phyloP scores from a whole-genome alignment of 768 basidiomycete species.

The Pleurotus tuber-regium region DNA sequence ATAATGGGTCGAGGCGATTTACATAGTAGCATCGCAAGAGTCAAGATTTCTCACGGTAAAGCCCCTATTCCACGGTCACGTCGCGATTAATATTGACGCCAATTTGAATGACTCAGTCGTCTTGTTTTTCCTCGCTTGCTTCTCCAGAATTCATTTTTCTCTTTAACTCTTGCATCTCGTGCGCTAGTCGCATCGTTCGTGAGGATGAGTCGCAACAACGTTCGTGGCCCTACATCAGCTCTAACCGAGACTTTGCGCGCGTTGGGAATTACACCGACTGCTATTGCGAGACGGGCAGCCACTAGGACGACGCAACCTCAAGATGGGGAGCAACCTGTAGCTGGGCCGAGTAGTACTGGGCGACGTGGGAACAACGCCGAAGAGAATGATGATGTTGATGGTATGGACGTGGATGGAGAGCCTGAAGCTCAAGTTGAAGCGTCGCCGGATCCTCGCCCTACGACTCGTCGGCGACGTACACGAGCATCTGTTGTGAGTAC shows the following conservation, averaged over 20 bases:
- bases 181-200: no score
- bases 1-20: no score
- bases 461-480: conserved; percentile 8
- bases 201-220: conserved; percentile 43
- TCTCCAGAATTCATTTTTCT: no score
- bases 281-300: conserved; percentile 39
- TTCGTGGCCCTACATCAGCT: conserved; percentile 81
- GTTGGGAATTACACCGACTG: conserved; percentile 46
- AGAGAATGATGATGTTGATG: conserved; percentile 14
- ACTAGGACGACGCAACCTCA: conserved; percentile 32
- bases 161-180: no score
- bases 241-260: conserved; percentile 81
- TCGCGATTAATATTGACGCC: no score
- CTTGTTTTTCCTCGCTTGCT: no score
- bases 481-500: background rate
- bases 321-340: conserved; percentile 41
- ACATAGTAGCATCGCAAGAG: no score
- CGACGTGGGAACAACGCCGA: conserved; percentile 11
- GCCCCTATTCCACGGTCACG: no score
- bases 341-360: conserved; percentile 6
- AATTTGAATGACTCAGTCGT: no score
- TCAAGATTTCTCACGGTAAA: no score
- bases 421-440: conserved; percentile 13
- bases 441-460: no score
- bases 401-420: conserved; percentile 16